Conservation (phyloP, 345 rosid species). For the Gossypium anomalum region DNA sequence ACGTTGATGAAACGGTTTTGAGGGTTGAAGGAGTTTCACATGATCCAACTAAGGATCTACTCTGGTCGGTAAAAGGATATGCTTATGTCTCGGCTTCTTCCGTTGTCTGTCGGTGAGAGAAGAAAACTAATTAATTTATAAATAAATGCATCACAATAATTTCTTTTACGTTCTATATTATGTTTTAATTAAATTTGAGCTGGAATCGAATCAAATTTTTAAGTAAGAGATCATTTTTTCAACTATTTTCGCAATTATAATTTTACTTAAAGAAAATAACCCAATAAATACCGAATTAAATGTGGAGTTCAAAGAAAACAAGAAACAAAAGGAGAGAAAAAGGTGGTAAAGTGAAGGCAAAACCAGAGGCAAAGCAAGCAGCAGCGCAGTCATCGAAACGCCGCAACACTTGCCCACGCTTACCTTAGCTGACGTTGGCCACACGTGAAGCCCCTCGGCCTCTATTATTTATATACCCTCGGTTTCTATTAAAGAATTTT, state of each 20-base stretch:
- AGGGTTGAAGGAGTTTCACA: background rate
- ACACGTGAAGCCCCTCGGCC: slow-evolving; percentile 32
- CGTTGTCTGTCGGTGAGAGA: background rate
- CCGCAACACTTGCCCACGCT: slow-evolving; percentile 35
- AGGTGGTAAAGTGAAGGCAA: background rate
- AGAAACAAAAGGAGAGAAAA: background rate
- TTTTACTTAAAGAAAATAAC: no score
- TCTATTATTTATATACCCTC: no score
- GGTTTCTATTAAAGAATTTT: no score
- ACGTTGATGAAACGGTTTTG: slow-evolving; percentile 16
- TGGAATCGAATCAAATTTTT: no score
- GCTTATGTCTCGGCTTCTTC: slow-evolving; percentile 1
- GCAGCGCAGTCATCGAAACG: slow-evolving; percentile 38
- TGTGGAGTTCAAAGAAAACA: background rate
- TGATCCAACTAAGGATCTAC: slow-evolving; percentile 16
- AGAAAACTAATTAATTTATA: no score
- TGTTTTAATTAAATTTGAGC: no score
- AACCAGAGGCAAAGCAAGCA: slow-evolving; percentile 7
- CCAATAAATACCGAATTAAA: background rate
- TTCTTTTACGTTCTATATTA: background rate
- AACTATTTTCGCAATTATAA: no score
- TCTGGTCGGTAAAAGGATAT: slow-evolving; percentile 6
- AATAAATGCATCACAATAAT: background rate
- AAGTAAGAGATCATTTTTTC: no score
- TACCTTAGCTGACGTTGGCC: slow-evolving; percentile 30